Evolutionary conservation across 2,329 filamentous ascomycete genomes (phyloP), one percentile per base, ranked within the genome.

Genomic region (Botrytis paeoniae): DNA sequence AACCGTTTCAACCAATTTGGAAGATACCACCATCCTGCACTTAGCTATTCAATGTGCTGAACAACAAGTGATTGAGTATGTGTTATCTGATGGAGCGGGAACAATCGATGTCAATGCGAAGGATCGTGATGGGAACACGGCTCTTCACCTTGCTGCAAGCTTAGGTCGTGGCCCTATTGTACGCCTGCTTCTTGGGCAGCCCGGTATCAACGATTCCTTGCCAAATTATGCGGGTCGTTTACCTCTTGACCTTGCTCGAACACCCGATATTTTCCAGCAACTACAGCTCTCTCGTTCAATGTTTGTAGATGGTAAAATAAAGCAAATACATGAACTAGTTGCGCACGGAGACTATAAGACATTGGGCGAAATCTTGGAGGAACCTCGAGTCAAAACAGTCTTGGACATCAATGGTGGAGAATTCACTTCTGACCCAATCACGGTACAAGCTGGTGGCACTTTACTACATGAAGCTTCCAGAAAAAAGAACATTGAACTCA

Each of bases 1-100:
- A 35, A 75, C 66, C 29, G 60, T 61, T 64, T 79, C 82, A 74
- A 78, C 82, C 77, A 82, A 81, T 73, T 81, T 94, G 41, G 92
- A 95, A 74, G 95, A 97, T 72, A 98, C 95, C 0, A 96, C 93
- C 2, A 92, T 98, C 60, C 86, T 99, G 54, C 95, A 99, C 82
- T 86, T 99, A 59, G 95, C 96, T 39, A 94, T 98, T 62, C 96
- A 99, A 83, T 98, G 95, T 83, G 95, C 96, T 68, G 96, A 98
- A 81, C 88, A 92, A 66, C 91, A 93, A 32, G 94, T 99, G 41
- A 92, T 99, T 71, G 95, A 99, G 81, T 98, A 95, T 79, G 92
- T 98, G n/a, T 84, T 99, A 61, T 95, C 94, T 2, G 88, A 93
- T 75, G 89, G 92, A 43, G 86, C 85, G 22, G 86, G 85, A 60